phyloP scores from a whole-genome alignment of 2,329 filamentous ascomycete genomes.

The Hypoxylon rubiginosum region DNA sequence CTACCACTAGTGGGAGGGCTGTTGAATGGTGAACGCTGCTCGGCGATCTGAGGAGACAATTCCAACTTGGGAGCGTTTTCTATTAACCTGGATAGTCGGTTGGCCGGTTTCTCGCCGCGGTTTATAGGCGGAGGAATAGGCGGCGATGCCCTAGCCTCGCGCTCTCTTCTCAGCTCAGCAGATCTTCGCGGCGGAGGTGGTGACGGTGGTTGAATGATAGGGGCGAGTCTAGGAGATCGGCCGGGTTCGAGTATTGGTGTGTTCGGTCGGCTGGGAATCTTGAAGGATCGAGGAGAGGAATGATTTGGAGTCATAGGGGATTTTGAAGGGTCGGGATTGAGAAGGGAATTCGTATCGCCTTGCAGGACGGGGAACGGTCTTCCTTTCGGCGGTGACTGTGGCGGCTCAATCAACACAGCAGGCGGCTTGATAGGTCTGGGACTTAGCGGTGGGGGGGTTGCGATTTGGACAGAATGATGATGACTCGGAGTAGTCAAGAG shows the following conservation, averaged over 20 bases:
- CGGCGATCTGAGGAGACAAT: slow-evolving; percentile 54
- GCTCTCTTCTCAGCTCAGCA: slow-evolving; percentile 67
- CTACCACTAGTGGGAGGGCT: slow-evolving; percentile 84
- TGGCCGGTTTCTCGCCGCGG: slow-evolving; percentile 81
- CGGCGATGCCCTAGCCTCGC: slow-evolving; percentile 56
- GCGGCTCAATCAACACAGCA: slow-evolving; percentile 77
- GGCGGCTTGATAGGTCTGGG: slow-evolving; percentile 67
- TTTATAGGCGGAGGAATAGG: slow-evolving; percentile 81
- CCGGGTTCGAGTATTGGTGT: slow-evolving; percentile 65
- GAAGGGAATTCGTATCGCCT: slow-evolving; percentile 58
- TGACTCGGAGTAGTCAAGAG: slow-evolving; percentile 40
- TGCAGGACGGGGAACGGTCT: slow-evolving; percentile 53
- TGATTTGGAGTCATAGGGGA: slow-evolving; percentile 57
- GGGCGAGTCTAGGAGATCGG: slow-evolving; percentile 62
- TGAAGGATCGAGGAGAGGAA: slow-evolving; percentile 62
- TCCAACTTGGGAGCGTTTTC: slow-evolving; percentile 52
- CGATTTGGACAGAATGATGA: slow-evolving; percentile 64
- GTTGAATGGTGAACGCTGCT: slow-evolving; percentile 81
- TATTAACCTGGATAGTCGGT: slow-evolving; percentile 61
- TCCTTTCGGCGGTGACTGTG: slow-evolving; percentile 74
- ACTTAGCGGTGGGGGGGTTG: slow-evolving; percentile 59
- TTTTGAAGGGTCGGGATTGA: slow-evolving; percentile 63
- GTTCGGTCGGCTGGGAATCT: slow-evolving; percentile 67
- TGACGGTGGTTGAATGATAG: slow-evolving; percentile 68
- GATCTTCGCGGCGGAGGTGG: slow-evolving; percentile 74